Evolutionary conservation across 2,329 filamentous ascomycete species (phyloP), one percentile per base, ranked within the genome.

Genomic region (Sphaerulina musiva): DNA sequence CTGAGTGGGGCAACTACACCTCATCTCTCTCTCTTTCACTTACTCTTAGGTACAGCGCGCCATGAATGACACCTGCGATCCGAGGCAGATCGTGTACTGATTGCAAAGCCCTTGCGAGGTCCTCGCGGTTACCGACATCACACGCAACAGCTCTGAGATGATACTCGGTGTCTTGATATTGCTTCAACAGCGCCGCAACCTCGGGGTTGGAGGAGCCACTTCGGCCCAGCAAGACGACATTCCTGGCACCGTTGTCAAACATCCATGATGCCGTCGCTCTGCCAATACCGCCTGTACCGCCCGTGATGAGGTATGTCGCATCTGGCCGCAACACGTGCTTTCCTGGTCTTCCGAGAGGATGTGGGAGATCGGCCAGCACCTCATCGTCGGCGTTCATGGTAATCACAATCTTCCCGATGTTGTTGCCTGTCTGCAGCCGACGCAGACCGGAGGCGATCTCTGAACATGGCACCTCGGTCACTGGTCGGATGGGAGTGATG

Each of bases 261-360:
- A 58, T 45, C 56, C 56, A 56, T 6, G n/a, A n/a, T 12, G 48
- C 45, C 11, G 56, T 12, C 20, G 48, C 12, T n/a, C 47, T 40
- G 1, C 56, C 56, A n/a, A 58, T 49, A 11, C 56, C 56, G 8
- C 53, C 53, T 6, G 48, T 41, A 23, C 56, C 53, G 9, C 56
- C 56, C n/a, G 43, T 34, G 7, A 58, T 46, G 4, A 58, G 11
- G 23, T 58, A 58, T 6, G 56, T 46, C 5, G 50, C 50, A 46
- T 56, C 46, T 2, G 48, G 46, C 6, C 12, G 17, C 26, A 56
- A 31, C 4, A 29, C 14, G 12, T 14, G 20, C 14, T 44, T 23
- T 9, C n/a, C n/a, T n/a, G 39, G 29, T 11, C 29, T 12, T 20
- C 20, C 20, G 20, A 20, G 20, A 20, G 20, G 20, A 20, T 20